phyloP scores from a whole-genome alignment of 2,329 filamentous ascomycete species.

The Epichloe baconii region DNA sequence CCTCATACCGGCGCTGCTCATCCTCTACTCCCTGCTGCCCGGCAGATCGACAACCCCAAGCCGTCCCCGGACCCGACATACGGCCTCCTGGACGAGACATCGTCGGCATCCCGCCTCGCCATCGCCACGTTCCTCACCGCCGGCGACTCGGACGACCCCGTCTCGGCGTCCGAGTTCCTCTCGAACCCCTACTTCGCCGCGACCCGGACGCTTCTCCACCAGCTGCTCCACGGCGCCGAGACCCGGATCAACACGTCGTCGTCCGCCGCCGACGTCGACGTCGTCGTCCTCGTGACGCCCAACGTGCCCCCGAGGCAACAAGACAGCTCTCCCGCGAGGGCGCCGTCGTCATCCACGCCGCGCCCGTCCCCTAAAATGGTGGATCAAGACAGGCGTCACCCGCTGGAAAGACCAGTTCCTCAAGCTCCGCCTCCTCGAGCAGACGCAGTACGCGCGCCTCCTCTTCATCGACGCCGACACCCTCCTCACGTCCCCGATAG shows the following conservation, averaged over 20 bases:
- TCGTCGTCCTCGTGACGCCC: no score
- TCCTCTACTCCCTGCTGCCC: no score
- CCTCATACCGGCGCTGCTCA: no score
- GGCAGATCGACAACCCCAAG: no score
- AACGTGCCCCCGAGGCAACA: not conserved
- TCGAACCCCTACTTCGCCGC: constrained; percentile 18
- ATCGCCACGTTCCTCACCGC: constrained; percentile 2
- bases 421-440: constrained; percentile 28
- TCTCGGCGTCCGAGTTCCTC: not conserved
- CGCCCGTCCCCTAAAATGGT: constrained; percentile 14
- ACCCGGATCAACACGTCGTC: constrained; percentile 17
- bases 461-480: constrained; percentile 32
- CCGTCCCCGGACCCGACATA: not conserved
- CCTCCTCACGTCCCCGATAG: constrained; percentile 21
- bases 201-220: no score
- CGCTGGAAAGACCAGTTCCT: constrained; percentile 30
- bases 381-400: constrained; percentile 22
- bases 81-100: not conserved
- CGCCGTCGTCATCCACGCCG: constrained; percentile 7
- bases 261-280: not conserved
- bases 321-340: not conserved
- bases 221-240: constrained; percentile 20
- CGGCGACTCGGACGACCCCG: not conserved
- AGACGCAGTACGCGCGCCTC: constrained; percentile 26
- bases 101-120: not conserved